Evolutionary conservation across 805 yeast genomes (phyloP).

Genomic region (Kazachstania africana): DNA sequence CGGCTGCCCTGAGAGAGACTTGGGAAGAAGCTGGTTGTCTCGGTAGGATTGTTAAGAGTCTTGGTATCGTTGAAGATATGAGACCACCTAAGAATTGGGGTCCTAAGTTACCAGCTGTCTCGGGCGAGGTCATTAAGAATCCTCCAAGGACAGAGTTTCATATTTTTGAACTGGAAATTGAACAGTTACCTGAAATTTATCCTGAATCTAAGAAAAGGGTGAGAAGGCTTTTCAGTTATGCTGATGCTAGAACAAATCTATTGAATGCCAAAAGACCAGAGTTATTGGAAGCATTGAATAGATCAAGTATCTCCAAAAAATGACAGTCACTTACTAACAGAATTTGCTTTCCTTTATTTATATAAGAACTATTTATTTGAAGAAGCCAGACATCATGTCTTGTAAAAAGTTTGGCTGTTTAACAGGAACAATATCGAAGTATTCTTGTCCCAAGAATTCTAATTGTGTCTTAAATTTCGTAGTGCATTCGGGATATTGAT

Average conservation of each 20-base stretch:
- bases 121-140: slow-evolving; percentile 21
- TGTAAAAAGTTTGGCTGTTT: slow-evolving; percentile 47
- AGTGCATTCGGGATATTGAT: slow-evolving; percentile 33
- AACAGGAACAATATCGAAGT: slow-evolving; percentile 46
- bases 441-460: slow-evolving; percentile 46
- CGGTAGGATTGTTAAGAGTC: slow-evolving; percentile 42
- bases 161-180: slow-evolving; percentile 66
- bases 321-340: not conserved
- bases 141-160: slow-evolving; percentile 81
- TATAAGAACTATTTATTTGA: slow-evolving; percentile 11
- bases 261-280: slow-evolving; percentile 52
- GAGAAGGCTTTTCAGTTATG: slow-evolving; percentile 65
- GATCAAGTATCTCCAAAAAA: slow-evolving; percentile 28
- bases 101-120: slow-evolving; percentile 6
- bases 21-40: slow-evolving; percentile 97
- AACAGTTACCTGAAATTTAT: slow-evolving; percentile 46
- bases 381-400: slow-evolving; percentile 65
- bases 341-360: not conserved
- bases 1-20: slow-evolving; percentile 72
- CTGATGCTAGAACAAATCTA: slow-evolving; percentile 55
- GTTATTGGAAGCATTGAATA: slow-evolving; percentile 48
- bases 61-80: slow-evolving; percentile 60
- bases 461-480: slow-evolving; percentile 30
- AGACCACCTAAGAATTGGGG: slow-evolving; percentile 39
- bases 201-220: slow-evolving; percentile 60